Evolutionary conservation across 306 rosid genomes (phyloP), one percentile per base, ranked within the genome.

Genomic region (Calophaca sinica): DNA sequence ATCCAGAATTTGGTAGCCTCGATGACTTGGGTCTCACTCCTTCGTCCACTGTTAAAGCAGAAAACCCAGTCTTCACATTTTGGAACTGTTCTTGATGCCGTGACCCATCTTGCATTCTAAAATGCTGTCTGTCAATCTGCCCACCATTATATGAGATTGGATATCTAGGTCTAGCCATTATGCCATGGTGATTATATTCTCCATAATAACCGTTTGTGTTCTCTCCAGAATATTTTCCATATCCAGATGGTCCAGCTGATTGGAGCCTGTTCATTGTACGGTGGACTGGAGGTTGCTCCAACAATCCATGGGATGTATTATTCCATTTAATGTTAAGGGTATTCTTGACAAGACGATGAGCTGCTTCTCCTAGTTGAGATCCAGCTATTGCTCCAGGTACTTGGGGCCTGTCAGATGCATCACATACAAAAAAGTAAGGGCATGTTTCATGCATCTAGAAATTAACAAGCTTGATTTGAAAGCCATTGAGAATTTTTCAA

Each of bases 271-370:
- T 83, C 66, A 62, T 82, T 64, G 85, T 67, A 70, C 79, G 38
- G 49, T 79, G 84, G 54, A 83, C 85, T 1, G 87, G 84, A 81
- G 74, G 73, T 78, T 89, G 97, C 67, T 91, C 97, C 57, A 62
- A 59, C 15, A 31, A 62, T 73, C 93, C 96, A 26, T 88, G 76
- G 20, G 91, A 61, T 42, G 83, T 49, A 62, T 79, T 87, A 67
- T 78, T 86, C 54, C 64, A 45, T 85, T 70, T 94, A 29, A 45
- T 45, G 41, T 66, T 29, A 12, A 94, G 96, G 32, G 96, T 75
- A 82, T 85, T 90, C 86, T 92, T 94, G 62, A 94, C 92, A 65
- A 94, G 97, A 31, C 99, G 96, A 75, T 90, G 97, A 48, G 99
- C 97, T 38, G 96, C 99, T 80, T 92, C 97, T 81, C 99, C 99